Evolutionary conservation across 1,284 basidiomycete genomes (phyloP).

Genomic region (Puccinia polysora): DNA sequence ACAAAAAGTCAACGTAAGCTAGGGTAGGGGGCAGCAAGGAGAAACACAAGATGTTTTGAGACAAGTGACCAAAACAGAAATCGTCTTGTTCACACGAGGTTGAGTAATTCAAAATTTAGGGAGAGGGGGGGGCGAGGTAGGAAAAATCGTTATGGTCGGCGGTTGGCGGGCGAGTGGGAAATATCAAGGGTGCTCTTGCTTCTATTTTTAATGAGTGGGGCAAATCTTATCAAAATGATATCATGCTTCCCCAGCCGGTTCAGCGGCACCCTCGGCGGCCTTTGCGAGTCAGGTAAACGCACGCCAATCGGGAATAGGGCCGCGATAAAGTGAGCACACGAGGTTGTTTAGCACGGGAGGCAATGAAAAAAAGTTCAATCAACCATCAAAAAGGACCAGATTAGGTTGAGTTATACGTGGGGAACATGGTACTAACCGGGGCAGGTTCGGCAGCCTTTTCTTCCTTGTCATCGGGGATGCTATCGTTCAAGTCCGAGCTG

Average conservation of each 20-base stretch:
- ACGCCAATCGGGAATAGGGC: not conserved
- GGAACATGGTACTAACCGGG: conserved; percentile 17
- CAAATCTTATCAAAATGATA: not conserved
- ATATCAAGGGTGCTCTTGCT: conserved; percentile 26
- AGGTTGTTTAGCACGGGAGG: not conserved
- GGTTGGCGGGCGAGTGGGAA: too few species aligned
- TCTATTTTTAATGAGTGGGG: not conserved
- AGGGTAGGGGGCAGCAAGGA: too few species aligned
- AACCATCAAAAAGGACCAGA: not conserved
- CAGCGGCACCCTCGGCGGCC: conserved; percentile 23
- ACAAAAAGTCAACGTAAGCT: too few species aligned
- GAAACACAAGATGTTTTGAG: too few species aligned
- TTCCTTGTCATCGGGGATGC: conserved; percentile 42
- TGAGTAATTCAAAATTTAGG: too few species aligned
- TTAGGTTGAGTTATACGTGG: not conserved
- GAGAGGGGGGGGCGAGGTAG: too few species aligned
- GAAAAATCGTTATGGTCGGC: too few species aligned
- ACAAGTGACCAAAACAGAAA: too few species aligned
- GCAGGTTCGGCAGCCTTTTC: conserved; percentile 43
- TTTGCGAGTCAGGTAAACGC: too few species aligned
- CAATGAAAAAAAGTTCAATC: not conserved
- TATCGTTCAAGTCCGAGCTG: conserved; percentile 44
- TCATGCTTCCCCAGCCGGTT: conserved; percentile 28
- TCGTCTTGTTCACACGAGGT: too few species aligned
- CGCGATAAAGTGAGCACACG: too few species aligned